Evolutionary conservation across 768 basidiomycete genomes (phyloP).

Genomic region (Lactarius hengduanensis): DNA sequence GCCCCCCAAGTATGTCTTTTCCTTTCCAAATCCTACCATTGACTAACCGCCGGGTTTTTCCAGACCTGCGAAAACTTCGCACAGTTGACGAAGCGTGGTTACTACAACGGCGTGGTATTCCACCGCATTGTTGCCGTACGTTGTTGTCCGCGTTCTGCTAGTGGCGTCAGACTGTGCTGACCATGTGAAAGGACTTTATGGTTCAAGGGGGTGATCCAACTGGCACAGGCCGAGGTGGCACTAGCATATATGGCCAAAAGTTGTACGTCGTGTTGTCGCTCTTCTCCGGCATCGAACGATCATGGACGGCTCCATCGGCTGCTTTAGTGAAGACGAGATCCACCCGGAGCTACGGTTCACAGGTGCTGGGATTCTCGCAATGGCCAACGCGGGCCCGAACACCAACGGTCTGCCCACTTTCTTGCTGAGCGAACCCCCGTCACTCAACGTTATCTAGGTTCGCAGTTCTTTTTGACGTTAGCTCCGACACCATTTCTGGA

Average conservation of each 20-base stretch:
- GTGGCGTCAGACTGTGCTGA: slow-evolving; percentile 8
- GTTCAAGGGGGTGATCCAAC: slow-evolving; percentile 95
- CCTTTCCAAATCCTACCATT: background rate
- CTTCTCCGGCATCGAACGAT: background rate
- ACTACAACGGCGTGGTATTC: slow-evolving; percentile 88
- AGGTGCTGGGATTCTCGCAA: slow-evolving; percentile 92
- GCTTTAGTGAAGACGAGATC: slow-evolving; percentile 79
- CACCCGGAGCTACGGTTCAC: slow-evolving; percentile 90
- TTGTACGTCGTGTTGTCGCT: slow-evolving; percentile 52
- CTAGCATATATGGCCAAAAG: slow-evolving; percentile 85
- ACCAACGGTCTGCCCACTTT: slow-evolving; percentile 59
- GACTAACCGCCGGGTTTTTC: slow-evolving; percentile 20
- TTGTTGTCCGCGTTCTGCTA: slow-evolving; percentile 9
- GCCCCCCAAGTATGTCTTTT: slow-evolving; percentile 59
- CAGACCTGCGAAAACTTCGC: slow-evolving; percentile 96
- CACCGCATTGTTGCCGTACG: slow-evolving; percentile 88
- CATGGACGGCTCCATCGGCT: background rate
- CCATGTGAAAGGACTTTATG: slow-evolving; percentile 80
- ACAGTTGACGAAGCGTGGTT: slow-evolving; percentile 86
- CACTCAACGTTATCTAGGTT: slow-evolving; percentile 55
- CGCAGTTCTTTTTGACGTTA: slow-evolving; percentile 92
- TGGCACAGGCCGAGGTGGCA: slow-evolving; percentile 90
- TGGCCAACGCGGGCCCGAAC: slow-evolving; percentile 97
- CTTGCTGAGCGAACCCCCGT: slow-evolving; percentile 5
- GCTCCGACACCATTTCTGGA: slow-evolving; percentile 82